Evolutionary conservation across 1,139 yeast genomes (phyloP).

Genomic region (Scheffersomyces cryptocercus): DNA sequence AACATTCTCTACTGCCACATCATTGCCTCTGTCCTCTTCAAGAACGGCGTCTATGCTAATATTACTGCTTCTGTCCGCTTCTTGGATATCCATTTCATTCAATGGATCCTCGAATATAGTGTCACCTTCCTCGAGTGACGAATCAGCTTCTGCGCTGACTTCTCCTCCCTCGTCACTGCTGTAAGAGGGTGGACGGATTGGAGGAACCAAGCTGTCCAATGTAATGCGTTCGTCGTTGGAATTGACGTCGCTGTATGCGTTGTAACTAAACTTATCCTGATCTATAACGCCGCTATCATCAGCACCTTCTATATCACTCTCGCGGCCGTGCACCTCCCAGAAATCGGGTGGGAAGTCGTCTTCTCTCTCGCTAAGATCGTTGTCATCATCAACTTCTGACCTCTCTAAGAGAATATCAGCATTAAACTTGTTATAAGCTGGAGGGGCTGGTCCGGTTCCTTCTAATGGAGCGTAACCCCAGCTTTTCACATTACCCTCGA

Average conservation of each 20-base stretch:
- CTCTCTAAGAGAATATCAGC: conserved; percentile 55
- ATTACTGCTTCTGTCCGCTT: not conserved
- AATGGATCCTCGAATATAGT: conserved; percentile 3
- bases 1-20: not conserved
- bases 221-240: conserved; percentile 44
- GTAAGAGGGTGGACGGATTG: conserved; percentile 41
- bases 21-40: not conserved
- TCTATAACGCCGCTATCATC: conserved; percentile 9
- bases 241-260: conserved; percentile 38
- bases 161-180: conserved; percentile 14
- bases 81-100: not conserved
- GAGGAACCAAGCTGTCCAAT: conserved; percentile 35
- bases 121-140: conserved; percentile 3
- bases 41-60: not conserved
- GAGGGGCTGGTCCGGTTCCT: conserved; percentile 65
- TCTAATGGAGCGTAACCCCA: conserved; percentile 68
- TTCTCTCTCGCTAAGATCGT: conserved; percentile 46
- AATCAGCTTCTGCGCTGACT: conserved; percentile 1
- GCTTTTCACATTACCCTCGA: conserved; percentile 60
- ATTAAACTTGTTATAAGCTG: conserved; percentile 56
- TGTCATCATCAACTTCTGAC: conserved; percentile 52
- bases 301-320: conserved; percentile 11
- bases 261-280: conserved; percentile 40
- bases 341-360: conserved; percentile 60
- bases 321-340: conserved; percentile 36